Evolutionary conservation across 352 stramenopile genomes (phyloP), one percentile per base, ranked within the genome.

Genomic region (Albugo candida): DNA sequence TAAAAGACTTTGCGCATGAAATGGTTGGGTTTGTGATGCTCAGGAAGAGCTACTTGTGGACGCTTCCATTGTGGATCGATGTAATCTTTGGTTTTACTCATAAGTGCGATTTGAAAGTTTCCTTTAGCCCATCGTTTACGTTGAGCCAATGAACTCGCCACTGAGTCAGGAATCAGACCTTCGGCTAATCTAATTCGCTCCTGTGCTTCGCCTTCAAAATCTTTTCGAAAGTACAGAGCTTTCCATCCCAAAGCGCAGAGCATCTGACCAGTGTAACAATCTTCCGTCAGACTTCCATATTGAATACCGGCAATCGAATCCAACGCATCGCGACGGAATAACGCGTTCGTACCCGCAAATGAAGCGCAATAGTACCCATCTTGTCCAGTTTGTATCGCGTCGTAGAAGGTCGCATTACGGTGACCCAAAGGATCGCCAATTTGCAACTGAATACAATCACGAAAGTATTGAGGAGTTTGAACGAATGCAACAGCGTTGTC

Each of bases 1-100:
- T 79, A 88, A 45, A 85, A 88, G 39, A 88, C 63, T 41, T 65
- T 63, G 20, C 72, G 72, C 72, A 83, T 83, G 38, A 83, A 84
- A 31, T 60, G 62, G 63, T 75, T 80, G 11, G 59, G 56, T 56
- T 71, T 80, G 60, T 67, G 67, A 55, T 77, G 71, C 14, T 61
- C 39, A 6, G 61, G 61, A 16, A 58, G 39, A 17, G 49, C 27
- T 6, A 57, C 55, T 12, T 60, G 45, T 0, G 61, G 61, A 5
- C 48, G 43, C 43, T 60, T 57, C 61, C 61, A 70, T 20, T 70
- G 58, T 1, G 55, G 55, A 40, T 70, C 61, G 12, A 70, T 63
- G 48, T 60, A 61, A 20, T 62, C 63, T 48, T 64, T 65, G 35
- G 60, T 59, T 54, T 70, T 70, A 52, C 67, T 70, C 58, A 70